Base-by-base conservation (phyloP, 2,329 filamentous ascomycete species). In the Rasamsonia emersonii region DNA sequence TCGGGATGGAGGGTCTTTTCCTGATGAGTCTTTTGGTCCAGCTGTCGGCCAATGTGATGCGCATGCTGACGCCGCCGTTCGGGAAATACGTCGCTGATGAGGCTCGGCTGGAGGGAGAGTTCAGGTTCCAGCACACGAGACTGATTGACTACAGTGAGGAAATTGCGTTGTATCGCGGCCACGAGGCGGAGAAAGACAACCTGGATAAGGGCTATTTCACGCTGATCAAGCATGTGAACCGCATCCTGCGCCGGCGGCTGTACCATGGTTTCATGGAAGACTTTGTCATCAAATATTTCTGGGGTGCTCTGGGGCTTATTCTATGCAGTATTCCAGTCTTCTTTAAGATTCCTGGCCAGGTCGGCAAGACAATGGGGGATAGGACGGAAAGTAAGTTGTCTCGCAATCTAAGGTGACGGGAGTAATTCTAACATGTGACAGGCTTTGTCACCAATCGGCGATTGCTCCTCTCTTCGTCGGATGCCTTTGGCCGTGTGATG, bases 201-300 rank as follows among this genome's bases (percentile, higher is more conserved):
- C 69, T 98, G 32, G 91, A 98, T 61, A 96, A 96, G 64, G 89
- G 91, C 10, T 98, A 98, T 61, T 98, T 98, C 54, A 98, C 91
- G 2, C 71, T 98, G 21, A 98, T 98, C 66, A 96, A 95, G 63
- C 91, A 98, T 61, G 89, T 98, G 54, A 98, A 98, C 59, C 80
- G 93, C 51, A 95, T 96, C 43, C 64, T 98, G 40, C 75, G 88
- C 23, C 73, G 85, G 40, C 77, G 91, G 29, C 83, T 98, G 57
- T 96, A 96, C 58, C 89, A 98, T 56, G 89, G 88, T n/a, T 81
- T 98, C 50, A 95, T 96, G 89, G 91, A 98, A 57, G 91, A 98
- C 58, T 98, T 95, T 59, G 86, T 96, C 36, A 94, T 98, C 61
- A 98, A 98, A 61, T 98, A 98, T 57, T 91, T 96, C 62, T 98